phyloP scores from a whole-genome alignment of 208 protist genomes.

The Acanthamoeba triangularis region DNA sequence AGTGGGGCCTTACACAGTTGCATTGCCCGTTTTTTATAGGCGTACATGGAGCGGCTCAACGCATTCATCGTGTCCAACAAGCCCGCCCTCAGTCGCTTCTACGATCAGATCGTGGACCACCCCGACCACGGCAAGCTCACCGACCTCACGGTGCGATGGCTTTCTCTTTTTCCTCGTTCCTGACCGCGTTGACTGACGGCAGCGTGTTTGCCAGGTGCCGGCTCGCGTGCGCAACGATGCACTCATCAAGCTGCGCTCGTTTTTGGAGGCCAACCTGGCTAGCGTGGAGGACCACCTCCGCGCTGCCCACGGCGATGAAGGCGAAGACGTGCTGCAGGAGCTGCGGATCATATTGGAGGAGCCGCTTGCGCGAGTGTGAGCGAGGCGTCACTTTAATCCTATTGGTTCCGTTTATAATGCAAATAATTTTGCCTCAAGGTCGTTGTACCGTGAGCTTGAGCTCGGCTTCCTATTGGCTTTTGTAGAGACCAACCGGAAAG shows the following conservation, averaged over 20 bases:
- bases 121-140: conserved; percentile 8
- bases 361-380: no score
- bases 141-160: not conserved
- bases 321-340: not conserved
- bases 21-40: no score
- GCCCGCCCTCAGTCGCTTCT: not conserved
- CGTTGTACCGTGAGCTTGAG: no score
- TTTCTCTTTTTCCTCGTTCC: not conserved
- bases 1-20: no score
- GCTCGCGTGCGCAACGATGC: not conserved
- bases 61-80: no score
- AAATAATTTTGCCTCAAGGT: no score
- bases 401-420: no score
- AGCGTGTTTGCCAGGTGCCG: not conserved
- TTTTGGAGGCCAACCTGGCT: not conserved
- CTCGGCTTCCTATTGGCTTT: no score
- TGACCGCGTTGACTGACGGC: not conserved
- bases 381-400: no score
- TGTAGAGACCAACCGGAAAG: no score
- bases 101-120: conserved; percentile 23
- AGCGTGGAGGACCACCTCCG: not conserved
- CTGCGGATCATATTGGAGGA: not conserved
- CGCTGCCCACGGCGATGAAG: not conserved
- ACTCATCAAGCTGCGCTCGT: not conserved
- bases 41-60: no score